Evolutionary conservation across 495 filamentous ascomycete species (phyloP).

Genomic region (Sordaria brevicollis): DNA sequence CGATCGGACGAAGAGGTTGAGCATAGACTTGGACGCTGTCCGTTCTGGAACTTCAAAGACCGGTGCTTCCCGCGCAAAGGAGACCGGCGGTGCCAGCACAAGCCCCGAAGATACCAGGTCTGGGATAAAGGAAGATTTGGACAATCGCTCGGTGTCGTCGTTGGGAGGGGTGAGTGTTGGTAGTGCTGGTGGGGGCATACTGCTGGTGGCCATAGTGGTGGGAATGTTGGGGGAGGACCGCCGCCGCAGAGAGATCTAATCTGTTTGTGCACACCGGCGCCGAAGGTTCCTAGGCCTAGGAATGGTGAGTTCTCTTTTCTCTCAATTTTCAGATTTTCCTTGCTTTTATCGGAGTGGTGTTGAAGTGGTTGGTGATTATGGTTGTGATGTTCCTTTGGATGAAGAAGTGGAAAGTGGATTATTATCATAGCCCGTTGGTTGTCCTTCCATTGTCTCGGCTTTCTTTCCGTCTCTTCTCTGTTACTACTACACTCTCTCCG

Average conservation of each 20-base stretch:
- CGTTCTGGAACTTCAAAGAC: too few species aligned
- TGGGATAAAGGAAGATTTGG: too few species aligned
- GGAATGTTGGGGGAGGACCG: neutral
- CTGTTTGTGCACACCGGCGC: slow-evolving; percentile 87
- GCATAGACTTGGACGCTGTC: neutral
- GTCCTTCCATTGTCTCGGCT: too few species aligned
- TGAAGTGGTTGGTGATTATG: too few species aligned
- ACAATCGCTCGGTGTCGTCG: neutral
- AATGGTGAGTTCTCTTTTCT: slow-evolving; percentile 63
- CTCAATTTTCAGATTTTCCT: slow-evolving; percentile 15
- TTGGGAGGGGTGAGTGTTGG: neutral
- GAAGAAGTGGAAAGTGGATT: too few species aligned
- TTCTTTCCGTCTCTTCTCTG: too few species aligned
- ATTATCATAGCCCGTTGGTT: too few species aligned
- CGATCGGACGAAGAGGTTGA: neutral
- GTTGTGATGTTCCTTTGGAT: too few species aligned
- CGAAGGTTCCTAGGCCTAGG: slow-evolving; percentile 86
- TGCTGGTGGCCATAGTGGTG: neutral
- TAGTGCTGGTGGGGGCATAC: neutral
- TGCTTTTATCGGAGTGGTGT: slow-evolving; percentile 6
- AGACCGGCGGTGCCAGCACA: too few species aligned
- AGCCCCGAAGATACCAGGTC: too few species aligned
- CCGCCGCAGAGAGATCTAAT: slow-evolving; percentile 34
- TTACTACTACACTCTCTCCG: too few species aligned
- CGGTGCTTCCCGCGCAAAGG: too few species aligned